phyloP scores from a whole-genome alignment of 2,329 filamentous ascomycete species.

The Fusarium aywerte region DNA sequence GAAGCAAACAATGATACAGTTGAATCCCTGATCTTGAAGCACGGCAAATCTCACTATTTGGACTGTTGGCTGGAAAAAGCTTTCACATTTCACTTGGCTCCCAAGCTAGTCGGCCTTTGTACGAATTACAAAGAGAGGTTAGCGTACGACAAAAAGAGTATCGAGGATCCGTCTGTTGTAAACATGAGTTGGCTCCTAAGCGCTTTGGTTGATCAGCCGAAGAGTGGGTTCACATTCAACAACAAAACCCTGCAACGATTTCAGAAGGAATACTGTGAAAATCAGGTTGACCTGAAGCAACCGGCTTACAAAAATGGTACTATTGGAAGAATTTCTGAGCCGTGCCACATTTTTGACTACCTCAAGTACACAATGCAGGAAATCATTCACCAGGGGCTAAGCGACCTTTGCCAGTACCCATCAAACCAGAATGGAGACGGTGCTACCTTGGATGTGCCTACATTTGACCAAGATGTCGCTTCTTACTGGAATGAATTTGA shows the following conservation, averaged over 20 bases:
- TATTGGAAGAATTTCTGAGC: not conserved
- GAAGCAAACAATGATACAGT: not conserved
- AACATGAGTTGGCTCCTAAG: slow-evolving; percentile 1
- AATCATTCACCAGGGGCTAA: not conserved
- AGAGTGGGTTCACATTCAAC: not conserved
- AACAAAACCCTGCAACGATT: not conserved
- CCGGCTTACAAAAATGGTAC: not conserved
- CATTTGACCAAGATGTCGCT: slow-evolving; percentile 2
- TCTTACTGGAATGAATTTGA: slow-evolving; percentile 10
- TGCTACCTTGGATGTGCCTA: not conserved
- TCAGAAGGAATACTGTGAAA: not conserved
- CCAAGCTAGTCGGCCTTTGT: not conserved
- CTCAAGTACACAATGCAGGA: not conserved
- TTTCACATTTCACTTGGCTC: not conserved
- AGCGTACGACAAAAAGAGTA: not conserved
- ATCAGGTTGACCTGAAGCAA: not conserved
- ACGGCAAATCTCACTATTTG: not conserved
- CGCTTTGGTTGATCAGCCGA: not conserved
- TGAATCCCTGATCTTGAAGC: not conserved
- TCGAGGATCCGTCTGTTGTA: not conserved
- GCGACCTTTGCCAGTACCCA: not conserved
- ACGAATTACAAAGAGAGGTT: slow-evolving; percentile 1
- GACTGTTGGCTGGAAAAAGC: not conserved
- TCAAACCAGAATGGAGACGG: not conserved
- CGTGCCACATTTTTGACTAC: not conserved